These are phyloP conservation scores for Ophiostoma ips DNA, from an alignment of 2,329 filamentous ascomycete species.

Conservation along the genomic window DNA sequence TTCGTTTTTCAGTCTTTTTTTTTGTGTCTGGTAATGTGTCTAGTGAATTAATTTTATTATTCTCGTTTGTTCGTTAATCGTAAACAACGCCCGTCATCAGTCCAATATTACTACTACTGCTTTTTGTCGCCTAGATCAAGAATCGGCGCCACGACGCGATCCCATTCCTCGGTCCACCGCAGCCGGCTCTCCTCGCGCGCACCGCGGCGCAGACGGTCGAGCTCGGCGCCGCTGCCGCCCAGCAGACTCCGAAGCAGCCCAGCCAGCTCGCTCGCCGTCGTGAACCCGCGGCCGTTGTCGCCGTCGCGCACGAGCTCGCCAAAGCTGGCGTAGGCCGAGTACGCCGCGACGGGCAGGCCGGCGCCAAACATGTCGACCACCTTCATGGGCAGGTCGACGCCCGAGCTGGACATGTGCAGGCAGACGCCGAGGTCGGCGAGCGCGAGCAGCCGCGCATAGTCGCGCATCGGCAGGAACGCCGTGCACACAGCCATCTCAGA, in stretches of 20 bases:
- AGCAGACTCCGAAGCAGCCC: constrained; percentile 53
- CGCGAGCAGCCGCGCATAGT: constrained; percentile 75
- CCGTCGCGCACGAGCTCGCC: constrained; percentile 80
- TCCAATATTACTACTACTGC: no score
- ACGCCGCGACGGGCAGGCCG: constrained; percentile 79
- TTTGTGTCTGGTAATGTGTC: no score
- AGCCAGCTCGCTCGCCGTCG: constrained; percentile 51
- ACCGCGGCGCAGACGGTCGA: constrained; percentile 35
- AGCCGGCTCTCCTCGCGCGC: constrained; percentile 59
- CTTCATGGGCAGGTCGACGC: constrained; percentile 96
- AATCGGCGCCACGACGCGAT: constrained; percentile 61
- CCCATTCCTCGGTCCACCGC: constrained; percentile 91
- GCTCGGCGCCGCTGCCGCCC: constrained; percentile 21
- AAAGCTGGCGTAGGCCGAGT: constrained; percentile 76
- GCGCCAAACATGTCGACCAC: constrained; percentile 98
- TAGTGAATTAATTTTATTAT: no score
- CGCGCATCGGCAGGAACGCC: constrained; percentile 69
- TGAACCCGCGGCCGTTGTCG: constrained; percentile 75
- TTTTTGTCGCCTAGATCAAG: constrained; percentile 44
- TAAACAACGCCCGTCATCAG: no score
- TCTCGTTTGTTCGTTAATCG: no score
- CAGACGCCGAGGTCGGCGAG: constrained; percentile 83
- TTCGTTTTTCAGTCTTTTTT: no score
- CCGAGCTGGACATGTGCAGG: constrained; percentile 83
- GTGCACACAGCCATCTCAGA: constrained; percentile 63